Evolutionary conservation across 1,139 yeast species (phyloP).

Genomic region (Taphrina betulina): DNA sequence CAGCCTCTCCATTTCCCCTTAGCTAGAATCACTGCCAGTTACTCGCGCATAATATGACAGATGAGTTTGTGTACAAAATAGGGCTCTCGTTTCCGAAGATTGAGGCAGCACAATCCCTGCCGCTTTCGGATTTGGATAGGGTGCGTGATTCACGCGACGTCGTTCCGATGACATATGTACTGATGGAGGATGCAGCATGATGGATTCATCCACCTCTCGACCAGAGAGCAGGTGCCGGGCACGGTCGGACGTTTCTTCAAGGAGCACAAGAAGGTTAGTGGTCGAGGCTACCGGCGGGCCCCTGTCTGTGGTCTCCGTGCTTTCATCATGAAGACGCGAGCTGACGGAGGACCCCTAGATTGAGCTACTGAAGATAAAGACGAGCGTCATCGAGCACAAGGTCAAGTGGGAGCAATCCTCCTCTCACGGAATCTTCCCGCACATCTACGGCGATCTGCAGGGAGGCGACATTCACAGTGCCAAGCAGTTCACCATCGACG

Average conservation of each 20-base stretch:
- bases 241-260: slow-evolving; percentile 31
- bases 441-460: slow-evolving; percentile 22
- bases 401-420: slow-evolving; percentile 17
- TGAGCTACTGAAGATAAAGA: slow-evolving; percentile 11
- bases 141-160: background rate
- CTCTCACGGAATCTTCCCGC: slow-evolving; percentile 29
- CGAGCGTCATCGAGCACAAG: slow-evolving; percentile 8
- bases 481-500: slow-evolving; percentile 15
- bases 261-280: slow-evolving; percentile 5
- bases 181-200: slow-evolving; percentile 20
- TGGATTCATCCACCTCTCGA: slow-evolving; percentile 29
- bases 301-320: too few relatives aligned
- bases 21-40: too few relatives aligned
- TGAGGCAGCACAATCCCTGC: slow-evolving; percentile 1
- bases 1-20: too few relatives aligned
- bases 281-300: too few relatives aligned
- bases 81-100: slow-evolving; percentile 15
- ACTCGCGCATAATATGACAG: too few relatives aligned
- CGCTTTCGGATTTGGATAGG: slow-evolving; percentile 23
- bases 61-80: slow-evolving; percentile 17
- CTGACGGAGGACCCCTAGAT: background rate
- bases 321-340: too few relatives aligned
- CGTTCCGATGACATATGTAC: slow-evolving; percentile 4
- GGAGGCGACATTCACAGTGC: slow-evolving; percentile 8
- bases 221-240: slow-evolving; percentile 25